Percentiles rank a stretch among this genome's conserved stretches.
phyloP scores from a whole-genome alignment of 257 asterid species.

The Perilla frutescens region DNA sequence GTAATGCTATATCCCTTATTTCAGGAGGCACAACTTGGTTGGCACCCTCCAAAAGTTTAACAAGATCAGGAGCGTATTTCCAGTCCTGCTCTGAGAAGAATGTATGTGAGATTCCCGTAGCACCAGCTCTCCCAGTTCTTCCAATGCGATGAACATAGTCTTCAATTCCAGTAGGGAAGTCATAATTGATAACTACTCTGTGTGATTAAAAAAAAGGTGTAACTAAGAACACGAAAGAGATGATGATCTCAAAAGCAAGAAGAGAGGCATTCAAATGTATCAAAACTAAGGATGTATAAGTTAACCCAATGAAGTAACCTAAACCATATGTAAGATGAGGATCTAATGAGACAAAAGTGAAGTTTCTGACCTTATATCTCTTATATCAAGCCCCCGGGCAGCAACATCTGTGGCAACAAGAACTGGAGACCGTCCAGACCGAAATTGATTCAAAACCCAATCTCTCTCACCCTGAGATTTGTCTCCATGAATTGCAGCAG shows the following conservation, averaged over 20 bases:
- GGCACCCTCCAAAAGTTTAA: constrained; percentile 90
- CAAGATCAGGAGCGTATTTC: constrained; percentile 86
- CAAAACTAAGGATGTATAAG: background rate
- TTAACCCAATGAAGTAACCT: constrained; percentile 9
- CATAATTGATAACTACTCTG: constrained; percentile 90
- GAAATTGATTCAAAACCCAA: constrained; percentile 91
- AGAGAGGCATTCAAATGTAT: background rate
- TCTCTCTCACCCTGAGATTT: constrained; percentile 94
- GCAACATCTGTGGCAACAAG: constrained; percentile 99
- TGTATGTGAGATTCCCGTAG: constrained; percentile 84
- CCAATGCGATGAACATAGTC: constrained; percentile 99
- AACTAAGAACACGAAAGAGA: too few relatives aligned
- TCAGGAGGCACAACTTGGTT: constrained; percentile 91
- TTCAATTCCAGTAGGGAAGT: constrained; percentile 90
- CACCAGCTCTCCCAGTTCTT: constrained; percentile 98
- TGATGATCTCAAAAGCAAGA: background rate
- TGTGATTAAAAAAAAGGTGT: background rate
- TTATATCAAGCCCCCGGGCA: constrained; percentile 94
- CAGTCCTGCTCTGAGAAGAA: constrained; percentile 96
- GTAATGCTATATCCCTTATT: constrained; percentile 81
- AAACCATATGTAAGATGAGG: background rate
- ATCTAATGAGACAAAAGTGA: constrained; percentile 9
- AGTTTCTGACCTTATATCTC: constrained; percentile 74
- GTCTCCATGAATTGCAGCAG: constrained; percentile 98
- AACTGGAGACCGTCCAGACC: constrained; percentile 81